Evolutionary conservation across 2,329 filamentous ascomycete species (phyloP), one percentile per base, ranked within the genome.

Genomic region (Penicillium italicum): DNA sequence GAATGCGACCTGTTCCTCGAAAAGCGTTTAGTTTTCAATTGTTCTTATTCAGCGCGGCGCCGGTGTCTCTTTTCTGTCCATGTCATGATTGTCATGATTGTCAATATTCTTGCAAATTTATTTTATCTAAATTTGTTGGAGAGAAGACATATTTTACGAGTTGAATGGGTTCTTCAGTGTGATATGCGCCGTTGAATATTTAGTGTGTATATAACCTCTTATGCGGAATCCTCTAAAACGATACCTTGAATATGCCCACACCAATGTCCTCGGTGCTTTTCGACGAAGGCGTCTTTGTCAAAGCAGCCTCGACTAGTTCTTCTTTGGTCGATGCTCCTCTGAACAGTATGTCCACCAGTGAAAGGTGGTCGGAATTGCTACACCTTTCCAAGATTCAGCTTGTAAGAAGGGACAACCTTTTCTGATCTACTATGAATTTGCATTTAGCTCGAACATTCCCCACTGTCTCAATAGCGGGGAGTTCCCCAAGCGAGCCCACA

Each of bases 61-160:
- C 18, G 52, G 55, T 43, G 56, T 58, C 57, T 53, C 56, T 57
- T 45, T 58, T 33, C 18, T 54, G 62, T 47, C 50, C 22, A 41
- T 53, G 18, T 48, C 34, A 46, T 48, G 46, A 34, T 58, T 49
- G 37, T 42, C 12, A 16, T 40, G 46, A 34, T 58, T 49, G 37
- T 42, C 12, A 16, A 36, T 46, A 18, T 18, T 22, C 31, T 11
- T 26, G 33, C 31, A 55, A 33, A 14, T 37, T 36, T 16, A 20
- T 41, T 22, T 22, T 38, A 11, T 24, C 22, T 24, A 9, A 41
- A 53, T 40, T 45, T 12, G 11, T 28, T 28, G 18, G 14, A 16
- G 7, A 20, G 33, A 11, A n/a, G 30, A 6, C 20, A 10, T 14
- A 11, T 14, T 20, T 41, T 37, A 31, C 16, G 24, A 30, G n/a